Evolutionary conservation across 352 stramenopile species (phyloP).

Genomic region (Pythium dissotocum): DNA sequence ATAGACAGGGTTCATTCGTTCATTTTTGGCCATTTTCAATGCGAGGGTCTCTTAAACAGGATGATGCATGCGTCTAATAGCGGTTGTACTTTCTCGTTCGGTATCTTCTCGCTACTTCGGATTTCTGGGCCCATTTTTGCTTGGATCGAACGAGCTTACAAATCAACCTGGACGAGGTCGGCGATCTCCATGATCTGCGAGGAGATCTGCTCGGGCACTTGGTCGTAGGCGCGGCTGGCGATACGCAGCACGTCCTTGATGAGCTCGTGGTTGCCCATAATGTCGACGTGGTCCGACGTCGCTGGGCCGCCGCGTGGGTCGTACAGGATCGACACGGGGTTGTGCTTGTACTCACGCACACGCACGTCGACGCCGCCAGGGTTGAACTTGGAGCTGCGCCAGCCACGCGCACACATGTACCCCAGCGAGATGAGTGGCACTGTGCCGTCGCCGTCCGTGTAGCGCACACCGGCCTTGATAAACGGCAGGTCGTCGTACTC

Average conservation of each 20-base stretch:
- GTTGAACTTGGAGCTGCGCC: slow-evolving; percentile 85
- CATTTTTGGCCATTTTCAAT: too few species aligned
- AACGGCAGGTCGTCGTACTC: slow-evolving; percentile 63
- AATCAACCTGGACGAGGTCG: slow-evolving; percentile 41
- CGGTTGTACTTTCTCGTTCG: neutral
- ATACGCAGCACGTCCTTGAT: slow-evolving; percentile 79
- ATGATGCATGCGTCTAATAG: neutral
- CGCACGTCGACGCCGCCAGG: slow-evolving; percentile 83
- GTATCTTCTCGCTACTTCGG: too few species aligned
- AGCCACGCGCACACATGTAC: slow-evolving; percentile 93
- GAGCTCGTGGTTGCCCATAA: slow-evolving; percentile 93
- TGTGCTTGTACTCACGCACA: slow-evolving; percentile 77
- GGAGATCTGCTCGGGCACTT: slow-evolving; percentile 68
- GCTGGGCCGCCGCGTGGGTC: slow-evolving; percentile 68
- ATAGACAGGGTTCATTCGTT: neutral
- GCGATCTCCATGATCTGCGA: slow-evolving; percentile 71
- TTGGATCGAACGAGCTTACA: slow-evolving; percentile 4
- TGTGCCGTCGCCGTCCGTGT: slow-evolving; percentile 91
- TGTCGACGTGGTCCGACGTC: slow-evolving; percentile 93
- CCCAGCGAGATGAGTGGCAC: slow-evolving; percentile 93
- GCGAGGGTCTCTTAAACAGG: too few species aligned
- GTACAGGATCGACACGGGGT: slow-evolving; percentile 75
- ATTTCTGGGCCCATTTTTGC: too few species aligned
- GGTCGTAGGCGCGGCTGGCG: slow-evolving; percentile 60
- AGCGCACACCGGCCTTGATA: slow-evolving; percentile 80